Base-by-base conservation (phyloP, 306 rosid genomes). In the Prunus mira region DNA sequence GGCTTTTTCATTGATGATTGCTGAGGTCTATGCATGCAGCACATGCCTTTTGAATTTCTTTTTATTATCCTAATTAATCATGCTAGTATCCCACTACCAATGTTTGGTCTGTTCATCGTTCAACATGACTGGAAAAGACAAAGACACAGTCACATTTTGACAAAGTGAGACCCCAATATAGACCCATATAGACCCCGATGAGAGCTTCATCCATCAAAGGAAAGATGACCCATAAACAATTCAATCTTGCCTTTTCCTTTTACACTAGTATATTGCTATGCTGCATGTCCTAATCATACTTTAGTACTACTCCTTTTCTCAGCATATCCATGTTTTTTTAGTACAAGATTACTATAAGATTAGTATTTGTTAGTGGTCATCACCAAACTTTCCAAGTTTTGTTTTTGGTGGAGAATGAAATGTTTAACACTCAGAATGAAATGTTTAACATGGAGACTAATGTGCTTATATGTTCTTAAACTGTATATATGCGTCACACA, bases 31-130 rank as follows among this genome's bases (percentile, higher is more conserved):
- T 45, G 73, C 83, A 43, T 38, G 54, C 34, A 38, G 65, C 2
- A 11, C 6, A 34, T 75, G 71, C 20, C 27, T 76, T 80, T 78
- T 68, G 65, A 17, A 76, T 65, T 30, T 70, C 6, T 58, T 27
- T 76, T 27, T 78, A 61, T 14, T 79, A 65, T 76, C 79, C 45
- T 67, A 47, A 64, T 71, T 76, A 61, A 75, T 64, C 73, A 74
- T 11, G 75, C 72, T 34, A 17, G n/a, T 66, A 20, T 65, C 64
- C 80, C 81, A 82, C 81, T 80, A 74, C 6, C 71, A 46, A n/a
- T 25, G 64, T 71, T 28, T 51, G 47, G 41, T n/a, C 76, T 14
- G 38, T 32, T 49, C 25, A 28, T n/a, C 34, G 20, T 18, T 54
- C 18, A 70, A 70, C 61, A 70, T 30, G 6, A 28, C 0, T 81